These are phyloP conservation scores for Lithospermum erythrorhizon DNA, from an alignment of 257 asterid species.

Conservation along the genomic window DNA sequence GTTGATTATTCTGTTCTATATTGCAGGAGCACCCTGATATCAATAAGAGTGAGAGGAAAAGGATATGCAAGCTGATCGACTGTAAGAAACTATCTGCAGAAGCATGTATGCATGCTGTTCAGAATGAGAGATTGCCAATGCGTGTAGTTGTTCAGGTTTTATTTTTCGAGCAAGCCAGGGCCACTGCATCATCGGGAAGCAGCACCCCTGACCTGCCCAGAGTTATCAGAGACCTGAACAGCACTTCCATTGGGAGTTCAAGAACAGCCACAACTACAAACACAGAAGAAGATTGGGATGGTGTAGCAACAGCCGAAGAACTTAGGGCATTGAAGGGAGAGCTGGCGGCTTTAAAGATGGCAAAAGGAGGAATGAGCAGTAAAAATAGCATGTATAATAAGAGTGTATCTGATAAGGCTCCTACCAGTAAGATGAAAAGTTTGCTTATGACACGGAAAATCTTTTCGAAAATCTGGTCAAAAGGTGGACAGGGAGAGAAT, in stretches of 20 bases:
- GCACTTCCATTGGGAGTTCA: constrained; percentile 63
- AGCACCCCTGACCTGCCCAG: constrained; percentile 91
- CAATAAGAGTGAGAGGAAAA: constrained; percentile 79
- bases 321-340: constrained; percentile 76
- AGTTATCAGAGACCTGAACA: constrained; percentile 65
- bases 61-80: constrained; percentile 69
- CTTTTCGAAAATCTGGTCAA: constrained; percentile 80
- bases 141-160: constrained; percentile 89
- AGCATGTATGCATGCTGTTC: constrained; percentile 92
- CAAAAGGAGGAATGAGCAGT: constrained; percentile 34
- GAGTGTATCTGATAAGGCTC: constrained; percentile 43
- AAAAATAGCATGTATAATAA: constrained; percentile 29
- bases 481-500: constrained; percentile 52
- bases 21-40: constrained; percentile 75
- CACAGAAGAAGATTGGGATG: constrained; percentile 96
- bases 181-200: constrained; percentile 88
- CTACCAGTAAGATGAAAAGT: constrained; percentile 52
- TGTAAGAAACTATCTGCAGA: constrained; percentile 90
- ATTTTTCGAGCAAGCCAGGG: constrained; percentile 89
- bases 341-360: constrained; percentile 63
- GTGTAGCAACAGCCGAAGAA: constrained; percentile 79
- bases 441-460: constrained; percentile 60
- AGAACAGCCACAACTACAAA: constrained; percentile 48
- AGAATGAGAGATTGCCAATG: constrained; percentile 80
- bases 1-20: constrained; percentile 1